Percentiles rank a stretch among this genome's conserved stretches.
Conservation (phyloP, 2,329 filamentous ascomycete genomes). For the Aspergillus viridinutans region DNA sequence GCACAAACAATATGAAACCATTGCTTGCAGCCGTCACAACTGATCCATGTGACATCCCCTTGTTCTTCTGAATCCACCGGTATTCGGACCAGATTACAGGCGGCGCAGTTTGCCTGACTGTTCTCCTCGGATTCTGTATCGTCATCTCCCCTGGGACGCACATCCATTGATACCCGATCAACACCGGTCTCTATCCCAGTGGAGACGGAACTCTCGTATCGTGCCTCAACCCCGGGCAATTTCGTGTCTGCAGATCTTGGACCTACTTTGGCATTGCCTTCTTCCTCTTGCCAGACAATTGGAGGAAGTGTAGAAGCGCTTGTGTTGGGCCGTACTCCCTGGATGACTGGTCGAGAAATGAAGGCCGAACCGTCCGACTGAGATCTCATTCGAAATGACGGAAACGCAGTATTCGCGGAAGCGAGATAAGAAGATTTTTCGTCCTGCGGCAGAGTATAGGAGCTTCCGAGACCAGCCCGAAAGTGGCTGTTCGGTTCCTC, state of each 20-base stretch:
- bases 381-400: constrained; percentile 37
- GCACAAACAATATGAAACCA: constrained; percentile 68
- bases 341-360: constrained; percentile 34
- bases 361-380: constrained; percentile 41
- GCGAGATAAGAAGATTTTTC: constrained; percentile 13
- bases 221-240: constrained; percentile 6
- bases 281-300: constrained; percentile 33
- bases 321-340: constrained; percentile 34
- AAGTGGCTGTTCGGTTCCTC: constrained; percentile 20
- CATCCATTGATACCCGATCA: constrained; percentile 11
- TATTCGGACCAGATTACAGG: constrained; percentile 54
- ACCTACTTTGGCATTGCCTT: constrained; percentile 14
- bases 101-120: constrained; percentile 50
- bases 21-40: constrained; percentile 63
- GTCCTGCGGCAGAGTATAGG: constrained; percentile 13
- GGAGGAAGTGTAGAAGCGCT: constrained; percentile 34
- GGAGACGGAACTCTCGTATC: constrained; percentile 7
- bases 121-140: constrained; percentile 23
- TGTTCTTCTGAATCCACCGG: constrained; percentile 51
- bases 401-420: constrained; percentile 18
- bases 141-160: constrained; percentile 26
- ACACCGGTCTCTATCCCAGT: constrained; percentile 3
- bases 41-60: constrained; percentile 57
- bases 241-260: constrained; percentile 11
- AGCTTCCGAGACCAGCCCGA: constrained; percentile 17